Base-by-base conservation (phyloP, 2,329 filamentous ascomycete genomes). In the Botrytis porri region DNA sequence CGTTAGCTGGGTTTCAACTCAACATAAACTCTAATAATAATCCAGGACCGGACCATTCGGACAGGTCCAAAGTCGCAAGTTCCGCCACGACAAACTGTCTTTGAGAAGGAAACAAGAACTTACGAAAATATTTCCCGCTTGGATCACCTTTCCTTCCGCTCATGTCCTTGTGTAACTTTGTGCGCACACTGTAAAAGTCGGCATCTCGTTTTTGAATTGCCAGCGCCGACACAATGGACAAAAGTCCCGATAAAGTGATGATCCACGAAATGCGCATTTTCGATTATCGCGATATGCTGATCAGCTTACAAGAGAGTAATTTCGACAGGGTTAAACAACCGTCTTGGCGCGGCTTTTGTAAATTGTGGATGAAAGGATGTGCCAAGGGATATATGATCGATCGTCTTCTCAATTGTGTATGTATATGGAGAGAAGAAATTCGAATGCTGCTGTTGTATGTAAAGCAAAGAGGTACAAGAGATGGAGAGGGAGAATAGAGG, bases 81-180 rank as follows among this genome's bases (percentile, higher is more conserved):
- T 54, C 14, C 67, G 16, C 41, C 51, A 43, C 18, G 25, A 45
- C 35, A 57, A 39, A 25, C 22, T n/a, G 22, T 32, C 5, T 57
- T 67, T 18, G 2, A 20, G 61, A 57, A 18, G 35, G 48, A 37
- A 51, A 29, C 6, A 22, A 39, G 22, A 41, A 80, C 81, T 78
- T 73, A 82, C 82, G 81, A 73, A 83, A 83, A 76, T 83, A 83
- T 79, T 83, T 83, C 32, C 78, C 80, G 48, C 35, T 51, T 62
- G 76, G 77, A 63, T 77, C 78, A 73, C 75, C 77, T 72, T 69
- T 69, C 71, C 69, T 77, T 37, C 80, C 78, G 73, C 79, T 80
- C 79, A 78, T 79, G 63, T 81, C 79, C 74, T 80, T 78, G 51
- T 77, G 75, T 70, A 77, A 74, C 39, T 75, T 76, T 25, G 79